A percentile compares a stretch with the other conserved stretches of the same genome.
Conservation (phyloP, 1,139 yeast genomes). For the Saccharomycopsis hybrid region DNA sequence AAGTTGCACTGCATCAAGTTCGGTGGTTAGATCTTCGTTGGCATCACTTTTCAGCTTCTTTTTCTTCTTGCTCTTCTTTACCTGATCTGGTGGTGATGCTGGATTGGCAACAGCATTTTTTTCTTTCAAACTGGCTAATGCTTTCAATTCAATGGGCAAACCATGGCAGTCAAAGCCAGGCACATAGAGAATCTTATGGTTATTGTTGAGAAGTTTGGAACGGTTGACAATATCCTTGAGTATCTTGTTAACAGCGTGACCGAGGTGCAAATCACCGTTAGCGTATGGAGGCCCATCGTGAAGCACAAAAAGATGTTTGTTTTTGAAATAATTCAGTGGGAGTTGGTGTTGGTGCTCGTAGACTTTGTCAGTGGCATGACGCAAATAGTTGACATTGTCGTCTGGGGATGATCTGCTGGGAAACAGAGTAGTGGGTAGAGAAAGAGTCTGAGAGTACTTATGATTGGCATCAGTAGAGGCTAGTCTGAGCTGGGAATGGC, state of each 20-base stretch:
- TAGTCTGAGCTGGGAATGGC: too few relatives aligned
- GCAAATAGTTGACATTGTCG: constrained; percentile 26
- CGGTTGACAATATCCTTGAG: constrained; percentile 81
- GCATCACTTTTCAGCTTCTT: constrained; percentile 29
- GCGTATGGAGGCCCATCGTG: constrained; percentile 99
- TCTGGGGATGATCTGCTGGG: constrained; percentile 18
- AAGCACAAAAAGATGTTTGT: constrained; percentile 46
- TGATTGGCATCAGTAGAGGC: constrained; percentile 7
- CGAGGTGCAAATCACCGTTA: constrained; percentile 87
- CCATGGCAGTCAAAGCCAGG: constrained; percentile 99
- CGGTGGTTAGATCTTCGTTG: constrained; percentile 29
- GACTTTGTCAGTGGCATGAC: constrained; percentile 33
- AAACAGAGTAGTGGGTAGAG: constrained; percentile 15
- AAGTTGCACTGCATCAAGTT: constrained; percentile 38
- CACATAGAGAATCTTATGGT: constrained; percentile 47
- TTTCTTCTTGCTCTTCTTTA: constrained; percentile 27
- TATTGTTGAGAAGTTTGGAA: constrained; percentile 56
- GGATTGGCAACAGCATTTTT: constrained; percentile 23
- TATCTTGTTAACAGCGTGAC: constrained; percentile 88
- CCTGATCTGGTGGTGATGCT: constrained; percentile 22
- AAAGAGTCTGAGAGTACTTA: constrained; percentile 11
- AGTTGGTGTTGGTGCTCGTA: constrained; percentile 37
- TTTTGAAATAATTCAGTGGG: constrained; percentile 22
- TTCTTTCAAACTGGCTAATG: constrained; percentile 40
- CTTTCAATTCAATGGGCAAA: constrained; percentile 87